phyloP scores from a whole-genome alignment of 2,329 filamentous ascomycete genomes.

The Alternaria arborescens region DNA sequence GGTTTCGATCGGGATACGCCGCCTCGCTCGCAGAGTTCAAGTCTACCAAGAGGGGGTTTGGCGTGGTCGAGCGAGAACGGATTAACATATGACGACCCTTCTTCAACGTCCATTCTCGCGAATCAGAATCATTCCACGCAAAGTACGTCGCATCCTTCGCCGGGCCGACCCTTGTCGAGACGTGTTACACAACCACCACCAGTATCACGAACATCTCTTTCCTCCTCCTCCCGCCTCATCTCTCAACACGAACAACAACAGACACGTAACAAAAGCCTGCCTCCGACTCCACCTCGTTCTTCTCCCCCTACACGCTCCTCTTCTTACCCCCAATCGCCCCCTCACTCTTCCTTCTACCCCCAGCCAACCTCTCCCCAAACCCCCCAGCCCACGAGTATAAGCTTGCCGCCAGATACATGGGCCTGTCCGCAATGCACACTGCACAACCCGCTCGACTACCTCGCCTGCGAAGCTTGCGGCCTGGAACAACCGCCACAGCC shows the following conservation, averaged over 20 bases:
- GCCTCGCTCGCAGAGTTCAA: conserved; percentile 21
- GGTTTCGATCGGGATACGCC: conserved; percentile 56
- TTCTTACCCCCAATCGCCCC: neutral
- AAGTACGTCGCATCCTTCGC: conserved; percentile 27
- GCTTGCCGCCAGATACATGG: conserved; percentile 57
- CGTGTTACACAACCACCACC: conserved; percentile 36
- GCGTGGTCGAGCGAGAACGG: conserved; percentile 38
- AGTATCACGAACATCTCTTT: neutral
- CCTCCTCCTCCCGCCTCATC: conserved; percentile 26
- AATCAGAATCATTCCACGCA: conserved; percentile 17
- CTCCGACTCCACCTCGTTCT: conserved; percentile 42
- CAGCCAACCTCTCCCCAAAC: too few species aligned
- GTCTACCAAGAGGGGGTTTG: conserved; percentile 4
- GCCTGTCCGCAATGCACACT: conserved; percentile 69
- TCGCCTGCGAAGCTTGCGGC: conserved; percentile 68
- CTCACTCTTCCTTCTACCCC: too few species aligned
- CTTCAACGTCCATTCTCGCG: neutral
- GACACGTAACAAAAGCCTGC: conserved; percentile 29
- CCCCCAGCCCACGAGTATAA: too few species aligned
- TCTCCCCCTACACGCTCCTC: conserved; percentile 7
- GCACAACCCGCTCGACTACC: conserved; percentile 66
- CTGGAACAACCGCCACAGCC: conserved; percentile 61
- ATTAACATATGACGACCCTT: neutral
- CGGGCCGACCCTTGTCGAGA: conserved; percentile 46
- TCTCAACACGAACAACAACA: conserved; percentile 35